Percentiles rank a stretch among this genome's conserved stretches.
Conservation (phyloP, 805 yeast species). For the Kurtzmaniella cleridarum region DNA sequence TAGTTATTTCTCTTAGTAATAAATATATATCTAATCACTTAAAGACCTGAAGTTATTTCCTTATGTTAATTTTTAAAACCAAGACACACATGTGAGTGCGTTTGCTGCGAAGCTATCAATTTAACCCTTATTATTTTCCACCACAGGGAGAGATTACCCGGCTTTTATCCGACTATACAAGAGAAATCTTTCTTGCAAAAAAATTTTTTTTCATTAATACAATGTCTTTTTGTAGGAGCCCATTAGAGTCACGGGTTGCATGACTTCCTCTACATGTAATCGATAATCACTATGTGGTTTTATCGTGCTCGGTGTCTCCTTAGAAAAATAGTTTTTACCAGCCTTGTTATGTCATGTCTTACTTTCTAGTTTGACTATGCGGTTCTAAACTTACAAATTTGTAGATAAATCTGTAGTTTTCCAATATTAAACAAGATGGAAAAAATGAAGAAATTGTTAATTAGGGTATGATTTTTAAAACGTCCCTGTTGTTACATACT, state of each 20-base stretch:
- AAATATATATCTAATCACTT: too few relatives aligned
- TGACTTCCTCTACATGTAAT: constrained; percentile 44
- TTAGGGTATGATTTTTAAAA: too few relatives aligned
- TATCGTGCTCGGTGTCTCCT: constrained; percentile 95
- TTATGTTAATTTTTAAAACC: too few relatives aligned
- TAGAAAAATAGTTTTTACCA: constrained; percentile 57
- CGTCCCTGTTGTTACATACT: too few relatives aligned
- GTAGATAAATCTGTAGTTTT: too few relatives aligned
- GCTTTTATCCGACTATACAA: constrained; percentile 1
- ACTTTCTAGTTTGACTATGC: constrained; percentile 50
- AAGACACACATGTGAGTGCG: too few relatives aligned
- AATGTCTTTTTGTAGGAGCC: constrained; percentile 67
- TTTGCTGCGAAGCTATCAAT: too few relatives aligned
- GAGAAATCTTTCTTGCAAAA: constrained; percentile 7
- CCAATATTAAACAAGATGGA: too few relatives aligned
- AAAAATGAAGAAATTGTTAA: too few relatives aligned
- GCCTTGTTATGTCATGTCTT: constrained; percentile 56
- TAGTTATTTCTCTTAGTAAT: too few relatives aligned
- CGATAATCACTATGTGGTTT: constrained; percentile 38
- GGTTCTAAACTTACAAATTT: constrained; percentile 66
- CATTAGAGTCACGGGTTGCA: constrained; percentile 68
- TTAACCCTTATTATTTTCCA: background rate
- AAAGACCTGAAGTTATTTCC: too few relatives aligned
- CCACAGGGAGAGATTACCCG: constrained; percentile 23
- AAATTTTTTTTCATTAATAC: constrained; percentile 25